These are phyloP conservation scores for Petasospora fabianii DNA, from an alignment of 1,139 yeast species.

Conservation along the genomic window DNA sequence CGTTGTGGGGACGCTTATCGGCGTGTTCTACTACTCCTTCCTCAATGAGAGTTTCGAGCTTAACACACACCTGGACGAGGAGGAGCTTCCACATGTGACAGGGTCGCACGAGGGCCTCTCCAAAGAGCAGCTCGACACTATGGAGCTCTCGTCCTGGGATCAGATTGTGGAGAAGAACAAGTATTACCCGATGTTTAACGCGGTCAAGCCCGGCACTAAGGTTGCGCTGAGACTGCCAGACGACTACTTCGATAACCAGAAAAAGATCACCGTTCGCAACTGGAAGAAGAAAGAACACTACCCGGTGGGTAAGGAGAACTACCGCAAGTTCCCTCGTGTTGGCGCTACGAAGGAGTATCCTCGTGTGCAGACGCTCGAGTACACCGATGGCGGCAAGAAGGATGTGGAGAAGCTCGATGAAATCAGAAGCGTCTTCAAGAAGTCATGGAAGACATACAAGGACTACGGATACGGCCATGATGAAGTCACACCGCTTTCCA, in stretches of 20 bases:
- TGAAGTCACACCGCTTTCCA: conserved; percentile 42
- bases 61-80: conserved; percentile 24
- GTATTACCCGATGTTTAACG: conserved; percentile 34
- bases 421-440: conserved; percentile 49
- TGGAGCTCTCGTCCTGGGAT: conserved; percentile 8
- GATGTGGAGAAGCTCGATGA: conserved; percentile 38
- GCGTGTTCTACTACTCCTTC: conserved; percentile 26
- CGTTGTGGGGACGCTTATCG: conserved; percentile 16
- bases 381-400: conserved; percentile 29
- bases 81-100: conserved; percentile 24
- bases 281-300: conserved; percentile 27
- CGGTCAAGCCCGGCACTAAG: conserved; percentile 18
- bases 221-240: conserved; percentile 24
- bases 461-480: conserved; percentile 68
- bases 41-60: conserved; percentile 24
- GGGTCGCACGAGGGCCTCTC: conserved; percentile 3
- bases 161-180: conserved; percentile 33
- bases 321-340: conserved; percentile 28
- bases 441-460: conserved; percentile 59
- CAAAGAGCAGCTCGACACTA: conserved; percentile 5
- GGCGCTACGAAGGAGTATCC: conserved; percentile 23
- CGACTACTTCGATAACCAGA: conserved; percentile 22
- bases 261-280: conserved; percentile 13
- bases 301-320: conserved; percentile 32
- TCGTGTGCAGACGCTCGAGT: conserved; percentile 29